Evolutionary conservation across 768 basidiomycete genomes (phyloP), one percentile per base, ranked within the genome.

Genomic region (Ephemerocybe angulata): DNA sequence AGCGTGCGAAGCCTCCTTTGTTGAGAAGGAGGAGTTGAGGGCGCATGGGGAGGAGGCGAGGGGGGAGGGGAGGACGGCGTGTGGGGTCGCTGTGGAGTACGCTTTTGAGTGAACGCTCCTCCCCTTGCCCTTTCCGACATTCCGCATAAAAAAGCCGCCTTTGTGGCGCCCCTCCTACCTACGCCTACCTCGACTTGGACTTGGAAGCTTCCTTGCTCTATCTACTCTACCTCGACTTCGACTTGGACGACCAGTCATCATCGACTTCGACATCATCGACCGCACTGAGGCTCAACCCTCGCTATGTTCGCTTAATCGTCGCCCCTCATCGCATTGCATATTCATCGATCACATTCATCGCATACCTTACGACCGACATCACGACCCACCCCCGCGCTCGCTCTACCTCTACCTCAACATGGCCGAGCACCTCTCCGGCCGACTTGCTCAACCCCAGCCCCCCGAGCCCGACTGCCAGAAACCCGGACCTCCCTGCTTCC

Each of bases 41-140:
- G 79, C 79, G 58, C 88, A 90, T 63, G 87, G 84, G 21, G 71
- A 63, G 37, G 71, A 76, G n/a, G 69, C 76, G 10, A 67, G 30
- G 19, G 43, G 15, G 28, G 22, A 72, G 27, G 71, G 75, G n/a
- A 80, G 80, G 63, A 86, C 88, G 63, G 88, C 88, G 6, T 90
- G 88, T 63, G 80, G 78, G 55, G 78, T 78, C 50, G 88, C 88
- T 11, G 88, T 89, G 63, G 82, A 85, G 59, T 90, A 90, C 67
- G 81, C 82, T 22, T 82, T 90, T 55, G 88, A 90, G 66, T 64
- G 55, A 58, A 47, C 50, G 52, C 28, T 19, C 28, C 33, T 31
- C 40, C n/a, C n/a, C n/a, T 22, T 37, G 25, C 19, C 13, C 40
- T 40, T 28, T 40, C 31, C 28, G n/a, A 49, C 47, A 19, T 44